Base-by-base conservation (phyloP, 805 yeast species). In the Suhomyces emberorum region DNA sequence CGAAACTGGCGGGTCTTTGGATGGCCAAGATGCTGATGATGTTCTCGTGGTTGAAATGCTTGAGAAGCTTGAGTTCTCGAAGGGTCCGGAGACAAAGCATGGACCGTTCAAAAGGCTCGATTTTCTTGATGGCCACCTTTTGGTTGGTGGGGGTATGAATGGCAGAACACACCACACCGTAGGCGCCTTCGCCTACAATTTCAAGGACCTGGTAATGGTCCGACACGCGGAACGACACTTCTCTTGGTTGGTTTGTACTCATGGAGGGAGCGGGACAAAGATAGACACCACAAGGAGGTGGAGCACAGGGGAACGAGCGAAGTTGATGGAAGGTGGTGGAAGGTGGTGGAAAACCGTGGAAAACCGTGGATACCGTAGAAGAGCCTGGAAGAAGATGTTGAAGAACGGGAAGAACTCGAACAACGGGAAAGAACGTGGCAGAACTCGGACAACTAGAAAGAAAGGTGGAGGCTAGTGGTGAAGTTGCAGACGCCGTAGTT, bases 161-260 rank as follows among this genome's bases (percentile, higher is more conserved):
- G 0, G 97, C 97, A 8, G 91, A 78, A 59, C 96, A 81, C 8
- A 91, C 98, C 9, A 89, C 79, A 4, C 98, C 98, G 55, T 91
- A 91, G 0, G 98, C 97, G 14, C 98, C 98, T 60, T 88, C 95
- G 7, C 98, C 98, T 2, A 91, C 81, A 11, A 91, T 76, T 47
- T 86, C 88, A 34, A 81, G 70, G 31, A 91, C 79, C 58, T 88
- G 88, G 60, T 89, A 91, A 53, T 86, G 88, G 43, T 83, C 85
- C 19, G 89, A 80, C 18, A 91, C 91, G 57, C 88, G 87, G 70
- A 91, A 91, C n/a, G 77, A 56, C 12, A 67, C 59, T 40, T 67
- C 61, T 24, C 66, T 49, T 5, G 50, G 40, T 27, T 39, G 43
- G 15, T 14, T 16, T 15, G 21, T 21, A 12, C 32, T 29, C 32